These are phyloP conservation scores for Flueggea neowawraea DNA, from an alignment of 441 rosid species.

Conservation along the genomic window DNA sequence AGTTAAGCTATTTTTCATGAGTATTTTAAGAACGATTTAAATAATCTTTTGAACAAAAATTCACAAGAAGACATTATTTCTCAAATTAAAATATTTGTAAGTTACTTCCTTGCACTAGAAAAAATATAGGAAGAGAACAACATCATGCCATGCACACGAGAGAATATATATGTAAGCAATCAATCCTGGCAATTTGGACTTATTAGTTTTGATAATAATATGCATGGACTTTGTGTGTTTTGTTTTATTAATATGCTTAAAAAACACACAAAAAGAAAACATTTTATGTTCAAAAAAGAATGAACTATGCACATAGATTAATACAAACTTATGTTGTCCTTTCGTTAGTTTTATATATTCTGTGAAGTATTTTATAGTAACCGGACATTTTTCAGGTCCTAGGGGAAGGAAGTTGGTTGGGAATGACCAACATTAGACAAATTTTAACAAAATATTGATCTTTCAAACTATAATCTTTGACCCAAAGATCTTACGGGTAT, in stretches of 20 bases:
- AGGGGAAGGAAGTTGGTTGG: constrained; percentile 18
- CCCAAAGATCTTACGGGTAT: constrained; percentile 47
- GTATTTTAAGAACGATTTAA: too few species aligned
- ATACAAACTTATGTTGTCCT: neutral
- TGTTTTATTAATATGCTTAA: neutral
- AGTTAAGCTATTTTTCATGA: too few species aligned
- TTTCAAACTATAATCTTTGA: constrained; percentile 55
- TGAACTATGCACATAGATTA: neutral
- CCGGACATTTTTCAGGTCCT: constrained; percentile 9
- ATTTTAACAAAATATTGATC: neutral
- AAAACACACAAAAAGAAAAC: too few species aligned
- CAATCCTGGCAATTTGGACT: neutral
- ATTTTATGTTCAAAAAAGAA: too few species aligned
- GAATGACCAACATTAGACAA: constrained; percentile 13
- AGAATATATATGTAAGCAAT: neutral
- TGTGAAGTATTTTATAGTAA: neutral
- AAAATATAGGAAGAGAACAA: constrained; percentile 13
- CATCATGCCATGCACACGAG: constrained; percentile 29
- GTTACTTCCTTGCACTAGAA: too few species aligned
- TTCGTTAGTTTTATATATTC: neutral
- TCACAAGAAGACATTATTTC: too few species aligned
- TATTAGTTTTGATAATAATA: neutral
- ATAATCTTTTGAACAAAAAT: too few species aligned
- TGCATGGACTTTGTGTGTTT: neutral
- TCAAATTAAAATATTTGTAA: neutral